A percentile compares a stretch with the other conserved stretches of the same genome.
These are phyloP conservation scores for Fusarium drepaniforme DNA, from an alignment of 2,329 filamentous ascomycete species.

Conservation along the genomic window DNA sequence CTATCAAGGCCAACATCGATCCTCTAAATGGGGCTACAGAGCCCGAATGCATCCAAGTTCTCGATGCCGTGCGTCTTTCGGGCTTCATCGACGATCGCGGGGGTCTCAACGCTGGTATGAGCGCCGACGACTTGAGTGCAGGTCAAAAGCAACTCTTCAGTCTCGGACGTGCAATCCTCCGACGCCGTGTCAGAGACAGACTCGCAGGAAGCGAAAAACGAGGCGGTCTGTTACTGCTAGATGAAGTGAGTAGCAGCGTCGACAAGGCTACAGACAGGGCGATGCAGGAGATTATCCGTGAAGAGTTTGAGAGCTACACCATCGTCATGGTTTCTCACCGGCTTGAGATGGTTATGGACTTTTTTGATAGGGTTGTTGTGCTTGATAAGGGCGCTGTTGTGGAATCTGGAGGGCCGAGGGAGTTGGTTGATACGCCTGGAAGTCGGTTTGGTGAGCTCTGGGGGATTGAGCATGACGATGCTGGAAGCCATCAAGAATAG, in stretches of 20 bases:
- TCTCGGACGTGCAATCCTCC: slow-evolving; percentile 69
- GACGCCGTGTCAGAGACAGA: slow-evolving; percentile 43
- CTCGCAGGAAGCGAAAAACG: slow-evolving; percentile 22
- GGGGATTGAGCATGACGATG: slow-evolving; percentile 39
- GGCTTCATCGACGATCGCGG: slow-evolving; percentile 48
- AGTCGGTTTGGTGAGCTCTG: slow-evolving; percentile 50
- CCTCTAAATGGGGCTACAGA: slow-evolving; percentile 48
- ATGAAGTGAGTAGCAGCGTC: slow-evolving; percentile 58
- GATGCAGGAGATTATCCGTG: slow-evolving; percentile 56
- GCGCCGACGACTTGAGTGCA: slow-evolving; percentile 62
- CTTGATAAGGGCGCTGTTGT: slow-evolving; percentile 62
- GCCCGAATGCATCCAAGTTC: slow-evolving; percentile 49
- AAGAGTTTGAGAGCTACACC: slow-evolving; percentile 61
- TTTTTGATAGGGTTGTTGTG: slow-evolving; percentile 61
- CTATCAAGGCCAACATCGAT: slow-evolving; percentile 58
- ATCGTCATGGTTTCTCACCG: slow-evolving; percentile 64
- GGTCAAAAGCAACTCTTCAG: slow-evolving; percentile 76
- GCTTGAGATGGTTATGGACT: slow-evolving; percentile 64
- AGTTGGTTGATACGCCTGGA: slow-evolving; percentile 39
- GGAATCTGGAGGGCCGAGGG: slow-evolving; percentile 49
- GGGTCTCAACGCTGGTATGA: slow-evolving; percentile 54
- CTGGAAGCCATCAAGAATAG: neutral
- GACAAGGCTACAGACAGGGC: slow-evolving; percentile 55
- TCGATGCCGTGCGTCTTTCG: slow-evolving; percentile 52
- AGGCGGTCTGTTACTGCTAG: slow-evolving; percentile 53